Conservation (phyloP, 768 basidiomycete genomes). For the Auricularia sp. region DNA sequence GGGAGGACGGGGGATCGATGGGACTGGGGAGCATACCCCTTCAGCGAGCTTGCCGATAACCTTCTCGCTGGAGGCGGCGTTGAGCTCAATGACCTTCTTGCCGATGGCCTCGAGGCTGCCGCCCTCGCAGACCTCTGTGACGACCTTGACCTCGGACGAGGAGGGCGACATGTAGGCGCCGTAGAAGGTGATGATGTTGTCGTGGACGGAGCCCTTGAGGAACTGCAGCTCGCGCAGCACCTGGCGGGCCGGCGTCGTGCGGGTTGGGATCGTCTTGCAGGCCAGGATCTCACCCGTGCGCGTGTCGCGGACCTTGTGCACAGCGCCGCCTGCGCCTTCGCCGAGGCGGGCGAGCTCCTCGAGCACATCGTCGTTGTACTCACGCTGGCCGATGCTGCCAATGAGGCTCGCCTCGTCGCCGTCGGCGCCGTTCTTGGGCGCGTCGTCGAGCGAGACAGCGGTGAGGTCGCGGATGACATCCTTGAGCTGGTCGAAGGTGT, state of each 20-base stretch:
- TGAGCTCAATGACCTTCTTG: constrained; percentile 68
- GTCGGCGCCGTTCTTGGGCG: neutral
- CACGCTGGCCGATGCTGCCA: constrained; percentile 9
- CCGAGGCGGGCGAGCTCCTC: constrained; percentile 74
- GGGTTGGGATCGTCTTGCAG: constrained; percentile 87
- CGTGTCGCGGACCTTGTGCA: constrained; percentile 84
- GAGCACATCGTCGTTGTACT: constrained; percentile 62
- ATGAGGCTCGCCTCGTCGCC: constrained; percentile 1
- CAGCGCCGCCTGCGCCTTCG: constrained; percentile 93
- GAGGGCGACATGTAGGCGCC: constrained; percentile 86
- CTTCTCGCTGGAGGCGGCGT: constrained; percentile 72
- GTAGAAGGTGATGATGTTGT: constrained; percentile 85
- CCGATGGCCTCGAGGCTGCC: constrained; percentile 85
- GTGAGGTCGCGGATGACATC: neutral
- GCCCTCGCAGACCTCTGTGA: constrained; percentile 86
- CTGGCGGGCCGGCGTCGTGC: constrained; percentile 85
- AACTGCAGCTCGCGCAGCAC: constrained; percentile 87
- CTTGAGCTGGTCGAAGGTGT: constrained; percentile 1
- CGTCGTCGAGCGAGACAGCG: neutral
- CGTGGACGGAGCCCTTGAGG: constrained; percentile 71
- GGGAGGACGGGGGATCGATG: constrained; percentile 7
- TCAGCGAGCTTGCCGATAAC: constrained; percentile 89
- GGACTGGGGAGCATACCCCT: constrained; percentile 41
- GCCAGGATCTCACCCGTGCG: constrained; percentile 77
- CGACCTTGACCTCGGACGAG: constrained; percentile 85